Evolutionary conservation across 371 early-diverging fungal species (phyloP).

Genomic region (Nematocida parisii): DNA sequence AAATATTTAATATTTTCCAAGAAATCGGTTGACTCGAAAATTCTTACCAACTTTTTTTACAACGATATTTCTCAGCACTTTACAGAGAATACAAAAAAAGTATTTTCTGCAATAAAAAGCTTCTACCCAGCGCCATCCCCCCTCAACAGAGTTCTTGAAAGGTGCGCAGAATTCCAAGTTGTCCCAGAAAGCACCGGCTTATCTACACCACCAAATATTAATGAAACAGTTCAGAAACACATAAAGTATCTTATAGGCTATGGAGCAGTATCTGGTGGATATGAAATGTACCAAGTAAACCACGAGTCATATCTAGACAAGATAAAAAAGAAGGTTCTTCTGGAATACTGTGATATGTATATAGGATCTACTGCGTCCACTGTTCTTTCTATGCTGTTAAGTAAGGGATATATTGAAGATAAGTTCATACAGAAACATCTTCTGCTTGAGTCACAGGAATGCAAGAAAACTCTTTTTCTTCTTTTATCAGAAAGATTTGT

Average conservation of each 20-base stretch:
- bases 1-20: neutral
- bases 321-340: slow-evolving; percentile 2
- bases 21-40: neutral
- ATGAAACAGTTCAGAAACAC: slow-evolving; percentile 6
- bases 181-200: neutral
- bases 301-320: slow-evolving; percentile 10
- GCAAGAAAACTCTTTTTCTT: slow-evolving; percentile 40
- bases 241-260: slow-evolving; percentile 37
- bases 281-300: slow-evolving; percentile 49
- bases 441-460: slow-evolving; percentile 27
- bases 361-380: neutral
- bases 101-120: neutral
- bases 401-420: slow-evolving; percentile 41
- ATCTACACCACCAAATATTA: neutral
- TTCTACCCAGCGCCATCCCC: slow-evolving; percentile 14
- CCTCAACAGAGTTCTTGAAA: neutral
- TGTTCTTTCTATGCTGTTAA: slow-evolving; percentile 34
- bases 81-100: slow-evolving; percentile 5
- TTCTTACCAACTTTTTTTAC: neutral
- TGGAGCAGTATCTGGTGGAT: slow-evolving; percentile 31
- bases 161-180: neutral
- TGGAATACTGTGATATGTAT: slow-evolving; percentile 33
- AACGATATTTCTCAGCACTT: neutral
- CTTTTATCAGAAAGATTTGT: slow-evolving; percentile 34
- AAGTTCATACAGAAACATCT: slow-evolving; percentile 51